Evolutionary conservation across 2,329 filamentous ascomycete genomes (phyloP).

Genomic region (Scolecobasidium constrictum): DNA sequence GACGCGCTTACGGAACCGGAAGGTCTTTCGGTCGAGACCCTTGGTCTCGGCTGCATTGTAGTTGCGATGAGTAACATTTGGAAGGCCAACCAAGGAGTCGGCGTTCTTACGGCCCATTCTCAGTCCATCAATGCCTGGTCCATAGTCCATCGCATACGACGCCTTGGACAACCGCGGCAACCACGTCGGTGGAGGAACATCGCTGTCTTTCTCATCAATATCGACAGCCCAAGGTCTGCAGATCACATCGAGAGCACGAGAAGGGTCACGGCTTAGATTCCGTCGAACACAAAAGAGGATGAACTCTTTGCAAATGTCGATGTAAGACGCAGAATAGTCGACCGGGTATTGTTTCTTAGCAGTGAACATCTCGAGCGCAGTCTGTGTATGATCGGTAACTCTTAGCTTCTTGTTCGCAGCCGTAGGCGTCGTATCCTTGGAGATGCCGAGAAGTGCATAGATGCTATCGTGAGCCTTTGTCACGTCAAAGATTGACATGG

Average conservation of each 20-base stretch:
- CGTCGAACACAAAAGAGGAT: conserved; percentile 20
- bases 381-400: conserved; percentile 2
- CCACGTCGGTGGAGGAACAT: conserved; percentile 21
- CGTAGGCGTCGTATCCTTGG: conserved; percentile 20
- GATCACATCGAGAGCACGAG: conserved; percentile 25
- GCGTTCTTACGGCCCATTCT: conserved; percentile 24
- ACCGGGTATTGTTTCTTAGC: conserved; percentile 20
- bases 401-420: conserved; percentile 2
- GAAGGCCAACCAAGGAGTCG: conserved; percentile 24
- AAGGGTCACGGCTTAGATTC: conserved; percentile 11
- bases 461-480: conserved; percentile 21
- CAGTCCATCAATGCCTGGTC: conserved; percentile 14
- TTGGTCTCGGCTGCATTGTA: conserved; percentile 21
- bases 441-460: conserved; percentile 24
- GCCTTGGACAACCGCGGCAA: conserved; percentile 16
- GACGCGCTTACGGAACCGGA: conserved; percentile 11
- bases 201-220: not conserved
- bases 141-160: conserved; percentile 15
- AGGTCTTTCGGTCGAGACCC: not conserved
- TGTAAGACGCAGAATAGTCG: conserved; percentile 21
- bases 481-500: conserved; percentile 21
- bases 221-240: conserved; percentile 27
- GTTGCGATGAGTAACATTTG: conserved; percentile 16
- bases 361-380: conserved; percentile 13
- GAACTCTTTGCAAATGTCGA: conserved; percentile 25